These are phyloP conservation scores for Micractinium conductrix DNA, from an alignment of 139 green algal species.

Conservation along the genomic window DNA sequence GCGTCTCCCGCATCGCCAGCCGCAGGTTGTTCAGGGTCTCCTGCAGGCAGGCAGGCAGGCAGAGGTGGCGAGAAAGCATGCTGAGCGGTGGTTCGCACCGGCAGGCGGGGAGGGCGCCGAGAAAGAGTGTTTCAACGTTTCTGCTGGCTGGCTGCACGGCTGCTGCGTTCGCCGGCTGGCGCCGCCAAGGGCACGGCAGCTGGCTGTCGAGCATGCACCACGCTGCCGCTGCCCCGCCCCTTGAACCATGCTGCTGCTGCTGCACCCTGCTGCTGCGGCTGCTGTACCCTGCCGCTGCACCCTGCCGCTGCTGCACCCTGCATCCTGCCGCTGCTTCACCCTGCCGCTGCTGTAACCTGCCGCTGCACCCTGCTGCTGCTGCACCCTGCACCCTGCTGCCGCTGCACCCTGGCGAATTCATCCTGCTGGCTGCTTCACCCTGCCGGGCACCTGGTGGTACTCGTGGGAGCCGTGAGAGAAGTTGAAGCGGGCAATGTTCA, in stretches of 20 bases:
- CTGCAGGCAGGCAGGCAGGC: conserved; percentile 46
- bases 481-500: conserved; percentile 97
- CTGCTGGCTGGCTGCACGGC: too few species aligned
- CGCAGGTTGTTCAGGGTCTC: conserved; percentile 95
- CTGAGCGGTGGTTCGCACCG: too few species aligned
- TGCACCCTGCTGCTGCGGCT: background rate
- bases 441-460: conserved; percentile 89
- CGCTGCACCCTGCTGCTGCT: background rate
- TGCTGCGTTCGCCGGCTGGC: too few species aligned
- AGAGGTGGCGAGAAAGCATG: background rate
- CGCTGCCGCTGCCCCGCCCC: too few species aligned
- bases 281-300: background rate
- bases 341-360: background rate
- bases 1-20: conserved; percentile 84
- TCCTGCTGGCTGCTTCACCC: too few species aligned
- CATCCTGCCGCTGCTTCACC: background rate
- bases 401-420: too few species aligned
- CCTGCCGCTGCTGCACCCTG: background rate
- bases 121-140: too few species aligned
- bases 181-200: background rate
- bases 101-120: too few species aligned
- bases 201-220: background rate
- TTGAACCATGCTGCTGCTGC: background rate
- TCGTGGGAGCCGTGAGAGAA: conserved; percentile 96
- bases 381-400: background rate